Percentiles rank a stretch among this genome's conserved stretches.
These are phyloP conservation scores for Colletotrichum eremochloae DNA, from an alignment of 2,329 filamentous ascomycete species.

Conservation along the genomic window DNA sequence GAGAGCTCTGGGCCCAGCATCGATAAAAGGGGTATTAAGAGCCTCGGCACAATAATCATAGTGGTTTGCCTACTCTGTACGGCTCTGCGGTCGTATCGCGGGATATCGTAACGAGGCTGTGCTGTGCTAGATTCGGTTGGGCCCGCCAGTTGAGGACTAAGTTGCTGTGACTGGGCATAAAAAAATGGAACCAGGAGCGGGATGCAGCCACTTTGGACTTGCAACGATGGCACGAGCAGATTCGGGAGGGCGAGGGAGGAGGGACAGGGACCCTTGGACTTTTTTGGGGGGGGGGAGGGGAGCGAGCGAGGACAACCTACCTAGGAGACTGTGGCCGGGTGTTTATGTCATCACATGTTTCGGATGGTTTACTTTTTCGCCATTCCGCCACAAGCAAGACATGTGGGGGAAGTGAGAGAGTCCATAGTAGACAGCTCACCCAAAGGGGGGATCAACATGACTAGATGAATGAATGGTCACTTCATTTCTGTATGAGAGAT, in stretches of 20 bases:
- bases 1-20: neutral
- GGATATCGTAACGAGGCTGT: slow-evolving; percentile 23
- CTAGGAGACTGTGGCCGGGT: neutral
- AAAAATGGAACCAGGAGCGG: slow-evolving; percentile 1
- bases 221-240: slow-evolving; percentile 25
- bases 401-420: neutral
- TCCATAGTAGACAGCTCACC: neutral
- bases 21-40: neutral
- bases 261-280: slow-evolving; percentile 18
- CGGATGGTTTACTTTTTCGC: slow-evolving; percentile 24
- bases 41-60: slow-evolving; percentile 2
- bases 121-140: slow-evolving; percentile 38
- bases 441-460: neutral
- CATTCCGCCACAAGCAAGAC: slow-evolving; percentile 15
- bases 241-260: neutral
- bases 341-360: slow-evolving; percentile 42
- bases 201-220: slow-evolving; percentile 12
- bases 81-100: neutral
- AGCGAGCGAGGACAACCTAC: neutral
- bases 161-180: slow-evolving; percentile 1
- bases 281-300: neutral
- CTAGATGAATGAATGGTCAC: neutral
- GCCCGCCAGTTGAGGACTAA: slow-evolving; percentile 24
- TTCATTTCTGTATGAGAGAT: neutral
- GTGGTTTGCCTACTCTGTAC: neutral